Evolutionary conservation across 1,284 basidiomycete species (phyloP).

Genomic region (Ganoderma meredithae): DNA sequence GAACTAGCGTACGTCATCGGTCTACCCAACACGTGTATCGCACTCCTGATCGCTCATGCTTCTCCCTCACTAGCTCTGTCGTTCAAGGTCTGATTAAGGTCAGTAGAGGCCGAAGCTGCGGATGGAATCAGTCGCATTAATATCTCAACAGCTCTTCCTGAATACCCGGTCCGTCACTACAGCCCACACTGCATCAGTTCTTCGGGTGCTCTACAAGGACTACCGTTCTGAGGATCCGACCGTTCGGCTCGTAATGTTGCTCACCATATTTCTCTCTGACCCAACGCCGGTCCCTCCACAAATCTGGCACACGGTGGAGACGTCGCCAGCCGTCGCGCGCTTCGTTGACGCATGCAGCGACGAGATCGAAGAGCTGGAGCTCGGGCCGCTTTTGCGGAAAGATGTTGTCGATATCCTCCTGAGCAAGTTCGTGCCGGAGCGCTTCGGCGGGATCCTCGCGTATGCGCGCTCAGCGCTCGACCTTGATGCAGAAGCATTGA

Average conservation of each 20-base stretch:
- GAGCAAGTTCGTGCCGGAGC: constrained; percentile 71
- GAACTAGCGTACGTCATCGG: constrained; percentile 52
- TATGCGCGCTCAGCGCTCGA: constrained; percentile 59
- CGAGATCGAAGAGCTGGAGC: constrained; percentile 57
- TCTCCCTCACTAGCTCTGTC: constrained; percentile 48
- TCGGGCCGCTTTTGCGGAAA: constrained; percentile 60
- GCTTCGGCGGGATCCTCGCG: constrained; percentile 56
- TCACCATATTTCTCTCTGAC: constrained; percentile 64
- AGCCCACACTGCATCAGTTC: constrained; percentile 53
- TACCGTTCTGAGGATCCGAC: constrained; percentile 65
- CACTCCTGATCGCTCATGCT: constrained; percentile 14
- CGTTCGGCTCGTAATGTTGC: constrained; percentile 71
- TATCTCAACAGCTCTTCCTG: constrained; percentile 61
- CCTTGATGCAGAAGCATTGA: constrained; percentile 50
- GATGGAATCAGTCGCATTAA: background rate
- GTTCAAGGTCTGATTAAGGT: constrained; percentile 71
- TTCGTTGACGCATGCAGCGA: constrained; percentile 43
- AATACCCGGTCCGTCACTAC: constrained; percentile 69
- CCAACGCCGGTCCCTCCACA: constrained; percentile 45
- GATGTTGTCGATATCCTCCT: constrained; percentile 69
- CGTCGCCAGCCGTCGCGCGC: constrained; percentile 28
- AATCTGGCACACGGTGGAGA: constrained; percentile 25
- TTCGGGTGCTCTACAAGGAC: constrained; percentile 67
- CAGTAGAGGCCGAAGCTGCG: constrained; percentile 14
- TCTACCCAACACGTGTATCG: constrained; percentile 22